These are phyloP conservation scores for Helminthosporium solani DNA, from an alignment of 2,329 filamentous ascomycete species.

Conservation along the genomic window DNA sequence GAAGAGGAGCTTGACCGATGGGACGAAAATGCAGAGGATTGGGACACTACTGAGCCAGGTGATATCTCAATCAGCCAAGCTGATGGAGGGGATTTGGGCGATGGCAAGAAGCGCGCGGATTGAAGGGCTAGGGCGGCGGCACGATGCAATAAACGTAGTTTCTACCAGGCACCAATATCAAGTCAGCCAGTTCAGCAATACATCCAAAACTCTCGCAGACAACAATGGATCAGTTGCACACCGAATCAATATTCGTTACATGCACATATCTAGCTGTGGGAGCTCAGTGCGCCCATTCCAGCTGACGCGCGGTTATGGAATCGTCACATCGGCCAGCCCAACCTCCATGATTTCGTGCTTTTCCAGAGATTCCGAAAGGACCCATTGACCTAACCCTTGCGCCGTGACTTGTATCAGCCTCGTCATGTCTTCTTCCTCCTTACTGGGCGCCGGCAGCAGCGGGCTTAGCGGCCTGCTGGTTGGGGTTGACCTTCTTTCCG, in stretches of 20 bases:
- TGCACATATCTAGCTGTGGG: constrained; percentile 38
- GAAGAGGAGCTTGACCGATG: constrained; percentile 90
- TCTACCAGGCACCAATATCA: neutral
- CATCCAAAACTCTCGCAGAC: neutral
- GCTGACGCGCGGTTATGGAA: constrained; percentile 34
- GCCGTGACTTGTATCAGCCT: constrained; percentile 34
- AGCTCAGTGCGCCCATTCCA: constrained; percentile 26
- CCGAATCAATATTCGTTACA: constrained; percentile 40
- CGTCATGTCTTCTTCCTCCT: constrained; percentile 13
- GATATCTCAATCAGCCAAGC: constrained; percentile 30
- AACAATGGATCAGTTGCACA: constrained; percentile 22
- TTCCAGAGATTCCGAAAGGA: constrained; percentile 37
- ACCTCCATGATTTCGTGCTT: constrained; percentile 38
- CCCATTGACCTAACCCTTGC: constrained; percentile 39
- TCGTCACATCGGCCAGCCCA: constrained; percentile 34
- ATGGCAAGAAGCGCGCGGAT: constrained; percentile 47
- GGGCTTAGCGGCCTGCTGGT: constrained; percentile 72
- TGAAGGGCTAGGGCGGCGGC: constrained; percentile 20
- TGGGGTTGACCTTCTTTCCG: constrained; percentile 98
- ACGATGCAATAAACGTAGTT: neutral
- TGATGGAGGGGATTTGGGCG: constrained; percentile 30
- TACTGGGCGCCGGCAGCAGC: constrained; percentile 29
- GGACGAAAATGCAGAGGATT: constrained; percentile 80
- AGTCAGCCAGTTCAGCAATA: neutral
- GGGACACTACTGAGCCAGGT: constrained; percentile 59